phyloP scores from a whole-genome alignment of 306 rosid species.

The Cucurbita moschata region DNA sequence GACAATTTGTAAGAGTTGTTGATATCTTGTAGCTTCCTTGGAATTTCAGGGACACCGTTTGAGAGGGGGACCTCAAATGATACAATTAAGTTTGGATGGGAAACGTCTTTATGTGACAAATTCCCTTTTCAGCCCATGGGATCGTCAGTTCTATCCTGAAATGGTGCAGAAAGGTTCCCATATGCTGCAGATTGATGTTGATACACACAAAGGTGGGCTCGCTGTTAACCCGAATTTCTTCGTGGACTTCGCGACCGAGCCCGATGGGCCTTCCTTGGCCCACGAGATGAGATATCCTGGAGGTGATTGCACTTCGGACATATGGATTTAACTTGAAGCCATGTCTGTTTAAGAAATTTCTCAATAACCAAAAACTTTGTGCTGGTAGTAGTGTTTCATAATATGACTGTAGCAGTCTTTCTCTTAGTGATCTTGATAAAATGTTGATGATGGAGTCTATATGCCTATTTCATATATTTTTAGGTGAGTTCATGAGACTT shows the following conservation, averaged over 20 bases:
- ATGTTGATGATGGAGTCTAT: neutral
- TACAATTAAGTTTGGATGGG: slow-evolving; percentile 83
- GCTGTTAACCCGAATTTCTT: slow-evolving; percentile 60
- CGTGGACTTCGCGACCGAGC: slow-evolving; percentile 82
- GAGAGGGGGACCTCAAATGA: slow-evolving; percentile 93
- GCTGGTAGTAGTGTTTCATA: neutral
- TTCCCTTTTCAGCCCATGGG: slow-evolving; percentile 83
- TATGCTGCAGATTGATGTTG: slow-evolving; percentile 75
- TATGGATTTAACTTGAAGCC: slow-evolving; percentile 39
- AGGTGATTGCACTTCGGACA: slow-evolving; percentile 94
- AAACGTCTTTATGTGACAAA: slow-evolving; percentile 78
- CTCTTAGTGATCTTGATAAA: neutral
- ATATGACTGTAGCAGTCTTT: neutral
- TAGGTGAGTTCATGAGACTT: too few relatives aligned
- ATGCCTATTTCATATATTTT: too few relatives aligned
- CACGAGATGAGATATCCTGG: slow-evolving; percentile 98
- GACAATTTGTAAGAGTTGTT: neutral
- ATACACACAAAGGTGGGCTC: slow-evolving; percentile 64
- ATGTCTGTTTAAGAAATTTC: neutral
- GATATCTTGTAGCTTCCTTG: neutral
- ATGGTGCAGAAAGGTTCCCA: slow-evolving; percentile 66
- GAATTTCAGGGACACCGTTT: slow-evolving; percentile 47
- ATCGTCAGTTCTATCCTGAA: slow-evolving; percentile 67
- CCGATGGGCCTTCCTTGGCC: slow-evolving; percentile 87
- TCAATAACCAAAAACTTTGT: neutral